Base-by-base conservation (phyloP, 1,284 basidiomycete genomes). In the Ustilago trichophora region DNA sequence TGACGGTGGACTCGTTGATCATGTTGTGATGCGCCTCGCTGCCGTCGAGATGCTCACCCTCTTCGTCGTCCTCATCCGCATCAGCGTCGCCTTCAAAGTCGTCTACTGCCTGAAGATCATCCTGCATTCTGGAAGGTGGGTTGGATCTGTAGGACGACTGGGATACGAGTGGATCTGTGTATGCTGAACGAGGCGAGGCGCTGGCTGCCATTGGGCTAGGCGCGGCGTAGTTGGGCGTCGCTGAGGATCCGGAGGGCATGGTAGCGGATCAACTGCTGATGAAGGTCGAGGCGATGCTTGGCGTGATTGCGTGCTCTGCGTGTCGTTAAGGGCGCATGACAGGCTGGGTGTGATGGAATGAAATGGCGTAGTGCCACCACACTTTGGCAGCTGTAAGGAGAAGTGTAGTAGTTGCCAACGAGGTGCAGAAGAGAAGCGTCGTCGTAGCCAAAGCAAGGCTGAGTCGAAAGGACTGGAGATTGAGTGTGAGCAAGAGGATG, bases 1-100 rank as follows among this genome's bases (percentile, higher is more conserved):
- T 95, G 80, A 96, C 86, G 32, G 91, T 88, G 45, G 86, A 87
- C 80, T 93, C 92, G 53, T 74, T 78, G 54, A 82, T 88, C 49
- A 80, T 60, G 51, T 76, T 72, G 36, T 66, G 55, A 10, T 70
- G 71, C 21, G 66, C 69, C n/a, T 75, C 75, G 77, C 81, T 66
- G n/a, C 85, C 87, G 52, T 86, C 85, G 38, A 88, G 88, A 37
- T 90, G 89, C 43, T 90, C 88, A 22, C 88, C 88, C 44, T 90
- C 90, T 0, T 88, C 87, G 58, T 90, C 89, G 63, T 90, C 91
- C 45, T 87, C 88, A 1, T 88, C 87, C 75, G 63, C 77, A 25
- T 64, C 64, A 13, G 26, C 58, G n/a, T 70, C 72, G n/a, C 51
- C 73, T 29, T 72, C 58, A 6, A 48, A 31, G 27, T 64, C 70